phyloP scores from a whole-genome alignment of 2,329 filamentous ascomycete species.

The Alternaria arbusti region DNA sequence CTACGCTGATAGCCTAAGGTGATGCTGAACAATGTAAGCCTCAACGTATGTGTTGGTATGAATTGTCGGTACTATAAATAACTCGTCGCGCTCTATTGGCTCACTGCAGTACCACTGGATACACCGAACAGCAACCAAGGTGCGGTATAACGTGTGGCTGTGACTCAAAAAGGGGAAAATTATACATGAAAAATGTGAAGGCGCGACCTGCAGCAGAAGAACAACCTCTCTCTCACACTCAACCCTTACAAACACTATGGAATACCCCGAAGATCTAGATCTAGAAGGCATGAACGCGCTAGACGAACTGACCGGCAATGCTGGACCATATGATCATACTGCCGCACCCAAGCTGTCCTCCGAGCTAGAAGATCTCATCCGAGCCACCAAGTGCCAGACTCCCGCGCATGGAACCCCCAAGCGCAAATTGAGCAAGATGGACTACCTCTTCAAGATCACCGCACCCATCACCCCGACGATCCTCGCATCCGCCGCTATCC shows the following conservation, averaged over 20 bases:
- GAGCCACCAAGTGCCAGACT: neutral
- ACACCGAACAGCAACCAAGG: neutral
- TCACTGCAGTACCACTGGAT: neutral
- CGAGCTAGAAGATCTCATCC: neutral
- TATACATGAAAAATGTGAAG: neutral
- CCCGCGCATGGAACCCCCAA: neutral
- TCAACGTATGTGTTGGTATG: neutral
- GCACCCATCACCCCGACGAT: neutral
- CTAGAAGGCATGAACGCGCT: neutral
- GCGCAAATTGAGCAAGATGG: neutral
- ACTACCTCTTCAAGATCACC: neutral
- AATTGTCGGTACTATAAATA: neutral
- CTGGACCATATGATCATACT: neutral
- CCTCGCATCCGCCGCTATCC: neutral
- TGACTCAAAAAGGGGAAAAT: neutral
- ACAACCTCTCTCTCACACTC: neutral
- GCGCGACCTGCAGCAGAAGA: neutral
- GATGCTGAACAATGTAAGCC: neutral
- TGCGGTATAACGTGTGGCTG: neutral
- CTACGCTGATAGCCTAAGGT: neutral
- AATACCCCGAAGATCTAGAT: neutral
- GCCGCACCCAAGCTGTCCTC: neutral
- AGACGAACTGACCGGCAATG: neutral
- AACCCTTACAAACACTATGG: neutral
- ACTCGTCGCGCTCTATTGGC: neutral